phyloP scores from a whole-genome alignment of 2,329 filamentous ascomycete genomes.

The Sporothrix schenckii region DNA sequence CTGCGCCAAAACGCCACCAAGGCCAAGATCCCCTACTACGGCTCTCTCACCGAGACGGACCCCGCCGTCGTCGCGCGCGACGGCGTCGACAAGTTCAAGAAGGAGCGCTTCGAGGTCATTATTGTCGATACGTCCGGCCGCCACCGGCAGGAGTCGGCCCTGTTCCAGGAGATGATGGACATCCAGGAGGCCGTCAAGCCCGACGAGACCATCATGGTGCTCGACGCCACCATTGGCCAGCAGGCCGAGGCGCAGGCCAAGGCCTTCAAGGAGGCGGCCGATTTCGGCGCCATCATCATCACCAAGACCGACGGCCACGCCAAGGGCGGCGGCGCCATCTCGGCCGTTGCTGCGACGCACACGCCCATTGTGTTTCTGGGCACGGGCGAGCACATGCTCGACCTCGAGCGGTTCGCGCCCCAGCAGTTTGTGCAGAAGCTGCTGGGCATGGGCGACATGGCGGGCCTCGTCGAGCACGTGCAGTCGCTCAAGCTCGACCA shows the following conservation, averaged over 20 bases:
- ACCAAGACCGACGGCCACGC: slow-evolving; percentile 98
- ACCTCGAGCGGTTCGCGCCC: slow-evolving; percentile 89
- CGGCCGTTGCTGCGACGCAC: slow-evolving; percentile 91
- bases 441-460: slow-evolving; percentile 96
- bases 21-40: slow-evolving; percentile 98
- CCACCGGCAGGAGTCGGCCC: slow-evolving; percentile 89
- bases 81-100: slow-evolving; percentile 98
- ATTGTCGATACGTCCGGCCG: slow-evolving; percentile 97
- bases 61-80: slow-evolving; percentile 91
- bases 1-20: slow-evolving; percentile 98
- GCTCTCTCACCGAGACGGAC: slow-evolving; percentile 93
- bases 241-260: slow-evolving; percentile 92
- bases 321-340: slow-evolving; percentile 94
- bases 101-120: slow-evolving; percentile 96
- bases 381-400: slow-evolving; percentile 95
- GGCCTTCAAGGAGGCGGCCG: slow-evolving; percentile 95
- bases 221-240: slow-evolving; percentile 95
- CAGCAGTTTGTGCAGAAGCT: slow-evolving; percentile 93
- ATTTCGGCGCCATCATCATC: slow-evolving; percentile 98
- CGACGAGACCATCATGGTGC: slow-evolving; percentile 97
- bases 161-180: slow-evolving; percentile 97
- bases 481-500: slow-evolving; percentile 94
- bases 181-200: slow-evolving; percentile 89
- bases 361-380: slow-evolving; percentile 98
- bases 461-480: slow-evolving; percentile 92